These are phyloP conservation scores for Pichia sp. DNA, from an alignment of 1,139 yeast species.

Conservation along the genomic window DNA sequence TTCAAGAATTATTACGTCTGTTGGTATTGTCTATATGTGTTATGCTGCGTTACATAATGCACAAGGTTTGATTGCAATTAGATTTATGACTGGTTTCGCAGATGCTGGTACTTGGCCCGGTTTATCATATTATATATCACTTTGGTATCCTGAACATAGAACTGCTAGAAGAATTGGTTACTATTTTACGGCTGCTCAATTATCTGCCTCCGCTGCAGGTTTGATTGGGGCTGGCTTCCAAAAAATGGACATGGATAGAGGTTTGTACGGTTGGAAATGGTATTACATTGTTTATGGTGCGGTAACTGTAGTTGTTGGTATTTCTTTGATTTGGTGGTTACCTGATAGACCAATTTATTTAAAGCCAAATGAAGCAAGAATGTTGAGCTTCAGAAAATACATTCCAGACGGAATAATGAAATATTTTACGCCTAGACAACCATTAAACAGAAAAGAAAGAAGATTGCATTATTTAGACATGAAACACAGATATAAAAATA, in stretches of 20 bases:
- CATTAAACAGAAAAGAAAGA: slow-evolving; percentile 49
- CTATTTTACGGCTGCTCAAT: slow-evolving; percentile 86
- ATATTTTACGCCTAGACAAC: slow-evolving; percentile 35
- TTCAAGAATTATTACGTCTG: slow-evolving; percentile 67
- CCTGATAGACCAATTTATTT: slow-evolving; percentile 57
- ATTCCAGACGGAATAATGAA: slow-evolving; percentile 20
- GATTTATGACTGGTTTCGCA: slow-evolving; percentile 71
- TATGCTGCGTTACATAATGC: slow-evolving; percentile 51
- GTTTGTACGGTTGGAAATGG: slow-evolving; percentile 85
- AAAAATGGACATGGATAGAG: slow-evolving; percentile 65
- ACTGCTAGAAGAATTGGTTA: slow-evolving; percentile 78
- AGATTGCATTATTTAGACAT: slow-evolving; percentile 61
- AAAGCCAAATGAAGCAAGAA: slow-evolving; percentile 6
- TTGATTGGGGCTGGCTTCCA: slow-evolving; percentile 84
- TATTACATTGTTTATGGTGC: slow-evolving; percentile 73
- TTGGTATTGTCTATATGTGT: slow-evolving; percentile 73
- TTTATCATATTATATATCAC: slow-evolving; percentile 71
- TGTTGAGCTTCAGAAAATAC: slow-evolving; percentile 17
- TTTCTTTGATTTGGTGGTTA: slow-evolving; percentile 72
- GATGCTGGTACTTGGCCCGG: slow-evolving; percentile 97
- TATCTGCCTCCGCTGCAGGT: slow-evolving; percentile 83
- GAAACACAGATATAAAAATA: slow-evolving; percentile 37
- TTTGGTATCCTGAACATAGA: slow-evolving; percentile 82
- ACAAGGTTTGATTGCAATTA: slow-evolving; percentile 60
- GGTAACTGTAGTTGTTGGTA: slow-evolving; percentile 62